These are phyloP conservation scores for Cryptococcus wingfieldii DNA, from an alignment of 1,284 basidiomycete species.

Conservation along the genomic window DNA sequence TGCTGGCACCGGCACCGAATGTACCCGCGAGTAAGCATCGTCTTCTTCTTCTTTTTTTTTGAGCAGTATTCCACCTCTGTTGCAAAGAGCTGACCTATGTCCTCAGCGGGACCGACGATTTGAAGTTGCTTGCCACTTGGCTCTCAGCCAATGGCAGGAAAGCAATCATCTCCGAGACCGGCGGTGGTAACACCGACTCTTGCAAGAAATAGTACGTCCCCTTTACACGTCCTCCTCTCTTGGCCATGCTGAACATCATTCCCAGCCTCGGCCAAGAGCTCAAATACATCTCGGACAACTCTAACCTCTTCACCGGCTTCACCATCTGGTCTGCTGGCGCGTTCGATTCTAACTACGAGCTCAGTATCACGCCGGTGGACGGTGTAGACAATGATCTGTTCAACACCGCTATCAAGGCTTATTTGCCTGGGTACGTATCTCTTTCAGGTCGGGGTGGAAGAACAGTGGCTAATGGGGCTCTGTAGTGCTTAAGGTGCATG, in stretches of 20 bases:
- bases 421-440: constrained; percentile 26
- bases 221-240: background rate
- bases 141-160: constrained; percentile 55
- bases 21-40: constrained; percentile 19
- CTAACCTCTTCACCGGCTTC: constrained; percentile 54
- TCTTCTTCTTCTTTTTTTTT: too few relatives aligned
- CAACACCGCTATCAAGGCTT: constrained; percentile 28
- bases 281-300: constrained; percentile 53
- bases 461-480: too few relatives aligned
- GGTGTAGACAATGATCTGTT: constrained; percentile 31
- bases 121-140: constrained; percentile 53
- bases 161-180: constrained; percentile 59
- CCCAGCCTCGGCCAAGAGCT: constrained; percentile 48
- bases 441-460: too few relatives aligned
- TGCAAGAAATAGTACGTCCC: constrained; percentile 23
- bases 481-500: too few relatives aligned
- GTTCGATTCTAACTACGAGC: constrained; percentile 31
- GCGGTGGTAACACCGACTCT: constrained; percentile 53
- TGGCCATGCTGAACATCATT: background rate
- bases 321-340: constrained; percentile 52
- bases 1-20: constrained; percentile 55
- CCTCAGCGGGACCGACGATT: constrained; percentile 54
- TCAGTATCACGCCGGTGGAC: constrained; percentile 28
- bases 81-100: too few relatives aligned
- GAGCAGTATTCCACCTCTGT: too few relatives aligned